Base-by-base conservation (phyloP, 2,329 filamentous ascomycete species). In the Xylariaceae sp. region DNA sequence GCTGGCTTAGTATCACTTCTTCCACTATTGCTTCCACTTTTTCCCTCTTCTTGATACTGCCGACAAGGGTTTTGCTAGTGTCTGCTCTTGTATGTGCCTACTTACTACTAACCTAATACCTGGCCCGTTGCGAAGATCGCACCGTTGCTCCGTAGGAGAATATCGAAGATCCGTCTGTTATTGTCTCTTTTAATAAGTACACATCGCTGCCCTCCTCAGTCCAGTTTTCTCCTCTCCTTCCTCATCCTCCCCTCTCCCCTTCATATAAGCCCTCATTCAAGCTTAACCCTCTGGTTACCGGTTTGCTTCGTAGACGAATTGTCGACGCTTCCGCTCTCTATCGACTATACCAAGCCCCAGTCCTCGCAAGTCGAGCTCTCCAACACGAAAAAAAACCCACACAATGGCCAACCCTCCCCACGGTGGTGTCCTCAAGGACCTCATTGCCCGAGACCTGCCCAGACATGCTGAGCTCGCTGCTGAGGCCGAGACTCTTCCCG, bases 381-480 rank as follows among this genome's bases (percentile, higher is more conserved):
- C n/a, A n/a, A 7, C 30, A 17, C 15, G 13, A 7, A 17, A n/a
- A 6, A 32, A n/a, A 13, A 32, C 30, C 6, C 4, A 52, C 59
- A 73, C 51, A 53, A 84, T 84, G 80, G 79, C 80, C 60, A 83
- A 83, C 68, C 59, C 79, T 66, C 87, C 87, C 54, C 86, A 93
- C 64, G 91, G 91, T 72, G 93, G 93, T 63, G 76, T 91, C 76
- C 87, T 98, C 63, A 97, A 97, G 85, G 93, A 98, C 77, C 81
- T 98, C 64, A 79, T 97, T 57, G 90, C 89, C 53, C 86, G 93
- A 71, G 93, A 98, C 79, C 79, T 83, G 50, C 87, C 87, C 55
- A 83, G 86, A 62, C 85, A 93, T 54, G 76, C 76, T 50, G 75
- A 95, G 73, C 85, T 98, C 50, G 72, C 74, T 42, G 79, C 78